Conservation (phyloP, 164 flowering plant genomes). For the Umbilicus rupestris region DNA sequence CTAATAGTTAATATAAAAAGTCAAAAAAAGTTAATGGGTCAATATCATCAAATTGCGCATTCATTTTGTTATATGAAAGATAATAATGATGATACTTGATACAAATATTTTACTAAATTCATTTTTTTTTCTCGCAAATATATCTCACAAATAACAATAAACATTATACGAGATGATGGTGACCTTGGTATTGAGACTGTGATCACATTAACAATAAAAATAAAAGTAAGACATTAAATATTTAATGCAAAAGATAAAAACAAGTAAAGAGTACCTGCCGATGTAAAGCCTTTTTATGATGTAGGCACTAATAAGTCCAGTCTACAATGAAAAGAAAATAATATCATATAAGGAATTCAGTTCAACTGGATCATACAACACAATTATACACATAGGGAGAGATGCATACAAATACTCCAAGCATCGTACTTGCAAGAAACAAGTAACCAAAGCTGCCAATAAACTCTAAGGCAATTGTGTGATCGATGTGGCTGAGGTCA, state of each 20-base stretch:
- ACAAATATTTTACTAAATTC: too few relatives aligned
- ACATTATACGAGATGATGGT: too few relatives aligned
- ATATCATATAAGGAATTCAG: constrained; percentile 3
- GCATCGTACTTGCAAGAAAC: constrained; percentile 60
- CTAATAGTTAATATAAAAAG: constrained; percentile 23
- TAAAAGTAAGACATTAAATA: too few relatives aligned
- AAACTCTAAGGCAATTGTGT: constrained; percentile 35
- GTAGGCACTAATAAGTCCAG: constrained; percentile 71
- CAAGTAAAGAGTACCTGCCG: constrained; percentile 69
- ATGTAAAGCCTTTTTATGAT: constrained; percentile 65
- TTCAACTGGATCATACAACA: neutral
- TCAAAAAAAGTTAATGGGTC: too few relatives aligned
- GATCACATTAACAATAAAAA: too few relatives aligned
- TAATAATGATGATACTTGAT: too few relatives aligned
- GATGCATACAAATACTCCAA: constrained; percentile 54
- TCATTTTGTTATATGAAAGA: too few relatives aligned
- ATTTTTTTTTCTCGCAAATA: too few relatives aligned
- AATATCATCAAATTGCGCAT: neutral
- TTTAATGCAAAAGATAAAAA: too few relatives aligned
- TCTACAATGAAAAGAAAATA: constrained; percentile 27
- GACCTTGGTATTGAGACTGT: too few relatives aligned
- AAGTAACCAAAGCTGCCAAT: constrained; percentile 54
- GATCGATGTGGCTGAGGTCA: constrained; percentile 40
- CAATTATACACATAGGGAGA: constrained; percentile 11
- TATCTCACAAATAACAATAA: too few relatives aligned